Evolutionary conservation across 257 asterid genomes (phyloP), one percentile per base, ranked within the genome.

Genomic region (Leonotis leonurus): DNA sequence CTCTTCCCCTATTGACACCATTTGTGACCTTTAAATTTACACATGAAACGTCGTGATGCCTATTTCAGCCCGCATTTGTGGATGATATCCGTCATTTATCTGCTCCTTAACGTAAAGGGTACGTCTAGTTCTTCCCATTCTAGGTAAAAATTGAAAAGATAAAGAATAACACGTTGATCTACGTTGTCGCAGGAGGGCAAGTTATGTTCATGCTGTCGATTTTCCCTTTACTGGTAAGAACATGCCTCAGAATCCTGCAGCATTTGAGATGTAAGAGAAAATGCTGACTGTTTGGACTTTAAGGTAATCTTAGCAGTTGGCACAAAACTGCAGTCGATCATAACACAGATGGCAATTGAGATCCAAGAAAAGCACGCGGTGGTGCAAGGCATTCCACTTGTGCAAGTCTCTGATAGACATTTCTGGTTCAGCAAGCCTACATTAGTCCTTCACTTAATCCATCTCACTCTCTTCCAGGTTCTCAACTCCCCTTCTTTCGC

Each of bases 371-470:
- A 82, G 52, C 99, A 93, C 56, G 95, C 96, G 2, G 99, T 93
- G 8, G 87, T 93, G 56, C 96, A 93, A 67, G 99, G 99, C 66
- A 93, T 93, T 56, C 99, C 99, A 5, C 91, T 93, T 8, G 97
- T 93, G 30, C 94, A 87, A 76, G 93, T 89, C 73, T 83, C 99
- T 1, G 99, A 93, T 71, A 62, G 72, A 52, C 85, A 93, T 75
- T 93, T 93, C 73, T 93, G 99, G 99, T 87, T 93, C 40, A 55
- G 85, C 57, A 72, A 77, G 41, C 99, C 99, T 8, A 73, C 68
- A 11, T 60, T 87, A 24, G 67, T 93, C 54, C 96, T 93, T 49
- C 75, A 72, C 46, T 81, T 89, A 46, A 75, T 89, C 71, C 97
- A 93, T 79, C 83, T 89, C 6, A 81, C 86, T 6, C 96, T 93